Evolutionary conservation across 768 basidiomycete genomes (phyloP), one percentile per base, ranked within the genome.

Genomic region (Russula abietina): DNA sequence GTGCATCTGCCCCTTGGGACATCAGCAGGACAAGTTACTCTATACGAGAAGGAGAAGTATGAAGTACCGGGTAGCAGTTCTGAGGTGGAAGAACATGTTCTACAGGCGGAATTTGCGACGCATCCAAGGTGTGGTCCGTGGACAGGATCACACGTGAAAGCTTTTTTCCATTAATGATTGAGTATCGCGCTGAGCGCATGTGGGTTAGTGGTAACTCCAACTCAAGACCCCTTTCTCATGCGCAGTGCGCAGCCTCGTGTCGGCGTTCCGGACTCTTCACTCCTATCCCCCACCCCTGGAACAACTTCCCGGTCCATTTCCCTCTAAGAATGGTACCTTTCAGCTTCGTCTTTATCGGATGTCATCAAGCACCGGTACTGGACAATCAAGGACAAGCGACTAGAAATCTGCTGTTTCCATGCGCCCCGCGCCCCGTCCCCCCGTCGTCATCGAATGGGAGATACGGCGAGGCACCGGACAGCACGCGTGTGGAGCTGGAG

Each of bases 401-500:
- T 11, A 12, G 14, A 24, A 26, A 22, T 48, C 38, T 38, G 16
- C 17, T 16, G 24, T 4, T 12, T 11, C n/a, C n/a, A 22, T 10
- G 45, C n/a, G 43, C 43, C 8, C 41, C 19, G 19, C 43, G 11
- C 43, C n/a, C 41, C 41, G 45, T 22, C 4, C 45, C 45, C 11
- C 45, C n/a, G 26, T 28, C 48, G 12, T 49, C 26, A 49, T 73
- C 48, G 45, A 77, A 78, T 36, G 77, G 75, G 1, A 63, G 61
- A 12, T 70, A 76, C 58, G 80, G 80, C 56, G 71, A 72, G 57
- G 77, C 75, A 48, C 51, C 71, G 74, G 77, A 79, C 61, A 68
- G 69, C 10, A 72, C 71, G 11, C 45, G 43, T 45, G 10, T 72
- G 5, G 52, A 32, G 32, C 32, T 9, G 28, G 28, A 39, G 38